phyloP scores from a whole-genome alignment of 148 eudicot genomes.

The Linanthus parryae region DNA sequence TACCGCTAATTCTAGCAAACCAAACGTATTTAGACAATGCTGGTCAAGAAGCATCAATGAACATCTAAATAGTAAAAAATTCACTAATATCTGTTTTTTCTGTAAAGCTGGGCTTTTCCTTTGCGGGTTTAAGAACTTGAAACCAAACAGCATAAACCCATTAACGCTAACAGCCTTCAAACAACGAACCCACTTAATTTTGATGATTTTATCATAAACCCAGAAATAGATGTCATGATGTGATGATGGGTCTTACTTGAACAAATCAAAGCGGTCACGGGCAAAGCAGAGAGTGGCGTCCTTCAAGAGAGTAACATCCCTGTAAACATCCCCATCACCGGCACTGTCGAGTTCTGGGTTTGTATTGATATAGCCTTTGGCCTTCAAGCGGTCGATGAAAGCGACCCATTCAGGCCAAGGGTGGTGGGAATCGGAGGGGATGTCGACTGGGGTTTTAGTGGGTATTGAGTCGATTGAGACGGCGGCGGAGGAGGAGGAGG shows the following conservation, averaged over 20 bases:
- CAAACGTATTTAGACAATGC: no score
- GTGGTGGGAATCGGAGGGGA: conserved; percentile 18
- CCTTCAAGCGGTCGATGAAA: conserved; percentile 60
- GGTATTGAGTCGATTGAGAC: conserved; percentile 10
- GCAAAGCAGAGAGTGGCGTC: conserved; percentile 76
- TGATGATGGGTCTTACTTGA: conserved; percentile 52
- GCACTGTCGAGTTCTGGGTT: not conserved
- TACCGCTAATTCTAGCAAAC: no score
- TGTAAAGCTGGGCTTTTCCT: no score
- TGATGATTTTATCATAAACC: no score
- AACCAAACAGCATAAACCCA: no score
- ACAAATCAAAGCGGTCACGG: conserved; percentile 73
- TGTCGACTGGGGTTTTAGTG: conserved; percentile 2
- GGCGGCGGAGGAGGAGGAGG: conserved; percentile 15
- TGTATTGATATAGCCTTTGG: conserved; percentile 52
- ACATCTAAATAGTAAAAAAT: no score
- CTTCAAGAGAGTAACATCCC: conserved; percentile 47
- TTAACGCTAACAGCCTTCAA: no score
- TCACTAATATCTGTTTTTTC: no score
- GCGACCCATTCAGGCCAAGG: conserved; percentile 96
- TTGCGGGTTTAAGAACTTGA: no score
- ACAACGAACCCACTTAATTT: no score
- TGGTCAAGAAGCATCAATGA: no score
- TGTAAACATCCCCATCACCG: conserved; percentile 22
- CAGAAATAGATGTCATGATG: no score